Conservation (phyloP, 1,284 basidiomycete genomes). For the Rhodotorula sp. region DNA sequence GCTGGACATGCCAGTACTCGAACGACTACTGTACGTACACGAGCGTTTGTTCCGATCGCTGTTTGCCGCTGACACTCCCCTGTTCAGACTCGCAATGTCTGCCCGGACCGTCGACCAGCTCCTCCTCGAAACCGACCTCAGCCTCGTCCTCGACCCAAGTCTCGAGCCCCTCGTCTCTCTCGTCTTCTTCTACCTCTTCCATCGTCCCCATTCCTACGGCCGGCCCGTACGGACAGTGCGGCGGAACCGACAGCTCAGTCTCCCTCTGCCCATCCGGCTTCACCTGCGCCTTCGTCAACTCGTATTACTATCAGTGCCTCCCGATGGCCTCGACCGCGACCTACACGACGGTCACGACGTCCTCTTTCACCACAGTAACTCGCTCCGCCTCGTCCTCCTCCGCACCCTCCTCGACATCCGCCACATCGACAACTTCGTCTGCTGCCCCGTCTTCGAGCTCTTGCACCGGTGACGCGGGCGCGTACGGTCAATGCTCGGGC, state of each 20-base stretch:
- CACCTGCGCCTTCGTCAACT: slow-evolving; percentile 3
- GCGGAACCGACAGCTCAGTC: background rate
- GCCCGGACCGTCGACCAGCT: background rate
- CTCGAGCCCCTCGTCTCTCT: background rate
- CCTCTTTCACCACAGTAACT: background rate
- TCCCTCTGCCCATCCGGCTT: slow-evolving; percentile 2
- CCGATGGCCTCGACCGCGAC: background rate
- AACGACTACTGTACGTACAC: background rate
- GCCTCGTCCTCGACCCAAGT: background rate
- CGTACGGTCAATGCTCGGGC: background rate
- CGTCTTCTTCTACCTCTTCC: background rate
- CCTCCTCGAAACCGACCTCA: background rate
- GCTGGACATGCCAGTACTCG: background rate
- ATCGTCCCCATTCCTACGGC: background rate
- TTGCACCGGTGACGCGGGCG: background rate
- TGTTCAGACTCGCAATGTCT: slow-evolving; percentile 13
- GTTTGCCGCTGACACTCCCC: background rate
- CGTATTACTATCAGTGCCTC: slow-evolving; percentile 14
- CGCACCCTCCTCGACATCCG: background rate
- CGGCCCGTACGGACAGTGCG: slow-evolving; percentile 2
- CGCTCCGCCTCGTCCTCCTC: background rate
- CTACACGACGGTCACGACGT: background rate
- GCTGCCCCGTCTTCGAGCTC: background rate
- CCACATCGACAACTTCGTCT: background rate
- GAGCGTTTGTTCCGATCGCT: background rate